Base-by-base conservation (phyloP, 129 eudicot species). In the Arctium minus region DNA sequence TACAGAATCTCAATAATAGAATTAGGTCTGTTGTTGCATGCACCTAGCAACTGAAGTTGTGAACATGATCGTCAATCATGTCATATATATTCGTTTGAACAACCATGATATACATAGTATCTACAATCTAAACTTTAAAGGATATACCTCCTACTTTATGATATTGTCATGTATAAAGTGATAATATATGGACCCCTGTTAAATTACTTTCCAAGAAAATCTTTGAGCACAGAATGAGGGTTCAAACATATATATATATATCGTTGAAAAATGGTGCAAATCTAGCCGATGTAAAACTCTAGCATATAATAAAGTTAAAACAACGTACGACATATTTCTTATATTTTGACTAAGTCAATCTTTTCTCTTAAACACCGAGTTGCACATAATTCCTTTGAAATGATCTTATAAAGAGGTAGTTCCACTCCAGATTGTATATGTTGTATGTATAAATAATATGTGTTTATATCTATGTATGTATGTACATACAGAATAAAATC, bases 21-120 rank as follows among this genome's bases (percentile, higher is more conserved):
- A 44, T 69, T 79, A 75, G 81, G 46, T 69, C 86, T 82, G 68
- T 18, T 74, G 46, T 60, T 17, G 29, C 9, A 17, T 15, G 44
- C 80, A 65, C 75, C 85, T 82, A 82, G 74, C 85, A 80, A 75
- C 27, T 62, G 6, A 74, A 65, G 36, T 27, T 29, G 60, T 15
- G 74, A 73, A 15, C 39, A 53, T 17, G 32, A 74, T 73, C 85
- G 50, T 62, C 84, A 74, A 81, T 36, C 18, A 72, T 56, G 37
- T 64, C 32, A 72, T 56, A 56, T 64, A 64, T 74, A 64, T 82
- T 82, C 75, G 80, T 64, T 44, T 74, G 33, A 7, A 82, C 75
- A 46, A 32, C 39, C 8, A 69, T 44, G 13, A 22, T 27, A 48
- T 69, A 18, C 9, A 18, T 29, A 46, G 56, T n/a, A 60, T 60